Base-by-base conservation (phyloP, 2,329 filamentous ascomycete species). In the Trichoderma afroharzianum region DNA sequence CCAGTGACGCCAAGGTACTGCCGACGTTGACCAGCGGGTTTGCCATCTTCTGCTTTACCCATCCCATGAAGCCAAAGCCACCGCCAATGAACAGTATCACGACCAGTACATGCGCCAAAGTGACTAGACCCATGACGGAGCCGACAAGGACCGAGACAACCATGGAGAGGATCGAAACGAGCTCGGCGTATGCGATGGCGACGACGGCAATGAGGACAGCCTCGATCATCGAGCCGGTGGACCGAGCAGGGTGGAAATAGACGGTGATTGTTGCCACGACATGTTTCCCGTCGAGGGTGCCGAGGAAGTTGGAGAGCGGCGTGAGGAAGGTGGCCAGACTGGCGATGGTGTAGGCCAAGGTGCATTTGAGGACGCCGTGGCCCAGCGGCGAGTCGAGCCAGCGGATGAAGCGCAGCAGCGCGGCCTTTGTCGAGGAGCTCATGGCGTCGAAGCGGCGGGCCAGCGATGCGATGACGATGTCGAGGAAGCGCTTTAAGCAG, bases 261-360 rank as follows among this genome's bases (percentile, higher is more conserved):
- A 97, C 94, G 0, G 93, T 95, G 69, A 97, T 90, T 3, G 94
- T 97, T 47, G 93, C 93, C 70, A 97, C 93, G 78, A 97, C 90
- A 81, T 97, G 94, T 79, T 97, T 97, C 58, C 93, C 93, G 82
- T 97, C 93, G 77, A 93, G 92, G 73, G 90, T 86, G 6, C 94
- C 94, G n/a, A 97, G 85, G 70, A 93, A 87, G 6, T 85, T 83
- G 8, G 93, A 90, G 63, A 97, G 85, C 4, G 87, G 86, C 2
- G 90, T 88, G 66, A 93, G 88, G 76, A 97, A 95, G 0, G 94
- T 97, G 36, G 91, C 93, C 81, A 97, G 83, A 73, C 92, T 95
- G 14, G 92, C 94, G 50, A 97, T 81, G 3, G 95, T 83, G 82
- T 97, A 97, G 33, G 93, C 94, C 71, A 97, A 81, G 50, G 93